Evolutionary conservation across 1,284 basidiomycete species (phyloP).

Genomic region (Pterula multifida): DNA sequence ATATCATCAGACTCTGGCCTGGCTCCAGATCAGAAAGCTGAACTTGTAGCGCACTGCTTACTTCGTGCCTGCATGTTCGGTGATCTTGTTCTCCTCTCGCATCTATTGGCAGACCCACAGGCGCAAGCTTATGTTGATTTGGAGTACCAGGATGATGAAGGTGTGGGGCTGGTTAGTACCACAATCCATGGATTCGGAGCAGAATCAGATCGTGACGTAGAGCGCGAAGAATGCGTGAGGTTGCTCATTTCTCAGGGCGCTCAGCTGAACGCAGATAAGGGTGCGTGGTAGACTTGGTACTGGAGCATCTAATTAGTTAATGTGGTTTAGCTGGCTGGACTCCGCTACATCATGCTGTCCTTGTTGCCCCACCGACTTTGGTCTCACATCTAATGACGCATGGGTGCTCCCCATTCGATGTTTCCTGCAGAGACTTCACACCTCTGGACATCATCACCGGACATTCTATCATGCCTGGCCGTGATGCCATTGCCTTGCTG

Average conservation of each 20-base stretch:
- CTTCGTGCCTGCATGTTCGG: constrained; percentile 65
- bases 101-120: constrained; percentile 58
- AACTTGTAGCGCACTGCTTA: constrained; percentile 61
- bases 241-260: constrained; percentile 72
- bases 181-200: constrained; percentile 78
- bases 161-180: constrained; percentile 65
- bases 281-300: constrained; percentile 24
- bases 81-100: constrained; percentile 59
- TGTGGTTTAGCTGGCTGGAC: constrained; percentile 75
- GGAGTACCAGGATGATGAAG: constrained; percentile 68
- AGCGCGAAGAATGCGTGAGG: constrained; percentile 80
- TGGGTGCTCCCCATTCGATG: constrained; percentile 70
- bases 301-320: constrained; percentile 7
- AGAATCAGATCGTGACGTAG: constrained; percentile 70
- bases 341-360: constrained; percentile 86
- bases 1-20: constrained; percentile 58
- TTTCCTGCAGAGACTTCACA: constrained; percentile 67
- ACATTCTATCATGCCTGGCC: constrained; percentile 65
- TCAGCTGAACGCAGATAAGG: constrained; percentile 56
- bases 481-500: constrained; percentile 69
- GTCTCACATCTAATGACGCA: constrained; percentile 89
- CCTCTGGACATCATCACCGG: constrained; percentile 80
- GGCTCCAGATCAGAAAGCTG: constrained; percentile 47
- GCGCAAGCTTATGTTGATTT: constrained; percentile 62
- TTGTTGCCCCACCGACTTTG: constrained; percentile 82